A percentile compares a stretch with the other conserved stretches of the same genome.
phyloP scores from a whole-genome alignment of 2,329 filamentous ascomycete genomes.

The Alternaria alternata region DNA sequence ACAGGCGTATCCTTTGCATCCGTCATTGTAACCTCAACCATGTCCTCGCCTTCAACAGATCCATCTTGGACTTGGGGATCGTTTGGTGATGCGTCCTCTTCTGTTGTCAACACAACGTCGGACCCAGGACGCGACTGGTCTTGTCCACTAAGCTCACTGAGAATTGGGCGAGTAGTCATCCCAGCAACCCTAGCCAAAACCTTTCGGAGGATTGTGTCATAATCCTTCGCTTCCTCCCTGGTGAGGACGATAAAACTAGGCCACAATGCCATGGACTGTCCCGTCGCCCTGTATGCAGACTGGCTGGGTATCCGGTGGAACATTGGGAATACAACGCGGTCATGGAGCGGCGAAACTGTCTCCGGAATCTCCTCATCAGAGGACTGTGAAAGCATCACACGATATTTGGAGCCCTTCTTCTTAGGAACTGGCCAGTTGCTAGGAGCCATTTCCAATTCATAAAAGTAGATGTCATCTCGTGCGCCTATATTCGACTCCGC shows the following conservation, averaged over 20 bases:
- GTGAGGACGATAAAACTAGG: slow-evolving; percentile 79
- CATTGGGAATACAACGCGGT: slow-evolving; percentile 74
- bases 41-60: slow-evolving; percentile 87
- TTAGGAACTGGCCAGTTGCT: slow-evolving; percentile 76
- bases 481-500: slow-evolving; percentile 73
- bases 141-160: slow-evolving; percentile 61
- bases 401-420: slow-evolving; percentile 52
- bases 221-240: slow-evolving; percentile 72
- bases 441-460: slow-evolving; percentile 79
- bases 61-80: slow-evolving; percentile 76
- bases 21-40: slow-evolving; percentile 89
- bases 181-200: slow-evolving; percentile 77
- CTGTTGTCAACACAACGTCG: slow-evolving; percentile 73
- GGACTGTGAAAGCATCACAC: slow-evolving; percentile 57
- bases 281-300: slow-evolving; percentile 42
- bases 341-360: slow-evolving; percentile 69
- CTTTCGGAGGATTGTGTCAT: slow-evolving; percentile 81
- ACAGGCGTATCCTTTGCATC: slow-evolving; percentile 58
- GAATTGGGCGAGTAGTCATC: slow-evolving; percentile 74
- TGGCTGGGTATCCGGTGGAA: slow-evolving; percentile 64
- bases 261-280: slow-evolving; percentile 48
- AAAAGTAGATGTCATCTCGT: slow-evolving; percentile 71
- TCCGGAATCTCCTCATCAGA: slow-evolving; percentile 58
- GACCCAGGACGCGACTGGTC: slow-evolving; percentile 64
- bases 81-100: slow-evolving; percentile 70